Base-by-base conservation (phyloP, 306 rosid genomes). In the Carpinus fangiana region DNA sequence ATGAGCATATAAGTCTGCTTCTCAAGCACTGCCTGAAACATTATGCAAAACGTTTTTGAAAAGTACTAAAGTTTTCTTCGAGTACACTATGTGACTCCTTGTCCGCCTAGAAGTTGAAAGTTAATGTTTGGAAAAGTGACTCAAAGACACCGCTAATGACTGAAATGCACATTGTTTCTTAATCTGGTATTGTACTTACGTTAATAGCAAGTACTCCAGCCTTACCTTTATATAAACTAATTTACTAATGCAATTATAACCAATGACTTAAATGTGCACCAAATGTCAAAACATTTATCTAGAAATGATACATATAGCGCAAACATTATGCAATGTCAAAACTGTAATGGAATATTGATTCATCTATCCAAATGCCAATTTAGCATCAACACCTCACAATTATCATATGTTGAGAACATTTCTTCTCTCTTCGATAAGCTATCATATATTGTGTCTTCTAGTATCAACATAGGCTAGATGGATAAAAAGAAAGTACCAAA, bases 1-100 rank as follows among this genome's bases (percentile, higher is more conserved):
- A 96, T 91, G 55, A 96, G 97, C 99, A 96, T 93, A 76, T 96
- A 96, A 82, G 98, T 91, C 89, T 96, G 99, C 90, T 96, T 96
- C 89, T 96, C 99, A 85, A 96, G 93, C 83, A 96, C 99, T 64
- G 98, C 97, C 99, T 96, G 91, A 72, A 85, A 77, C 54, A 80
- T 62, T 68, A 81, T 75, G 53, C 67, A 74, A 72, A 79, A 52
- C 73, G 72, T 23, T 76, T 55, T 79, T 54, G 43, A 23, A 48
- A 53, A 65, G 77, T 13, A 20, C 46, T 57, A 31, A 74, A 41
- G 72, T 66, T 62, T 14, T 31, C 69, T 78, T 38, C 53, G 64
- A 48, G 60, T 21, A 65, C 51, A 34, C 72, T 18, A 8, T 41
- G 70, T 4, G 12, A 38, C 26, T n/a, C 26, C 41, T 21, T 8